Conservation (phyloP, 116 monocot genomes). For the Iris pallida region DNA sequence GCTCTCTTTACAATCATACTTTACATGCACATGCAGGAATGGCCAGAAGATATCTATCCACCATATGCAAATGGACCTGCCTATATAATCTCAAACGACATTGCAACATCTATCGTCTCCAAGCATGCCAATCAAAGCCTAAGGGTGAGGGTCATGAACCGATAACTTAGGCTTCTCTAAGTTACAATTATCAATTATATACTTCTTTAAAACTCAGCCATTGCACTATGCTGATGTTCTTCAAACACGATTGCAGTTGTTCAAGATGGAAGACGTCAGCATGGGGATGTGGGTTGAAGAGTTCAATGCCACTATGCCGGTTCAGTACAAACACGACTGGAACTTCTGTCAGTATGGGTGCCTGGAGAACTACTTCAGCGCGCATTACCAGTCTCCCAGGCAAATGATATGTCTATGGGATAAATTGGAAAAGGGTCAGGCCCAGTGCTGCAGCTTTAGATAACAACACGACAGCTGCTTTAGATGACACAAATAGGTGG, state of each 20-base stretch:
- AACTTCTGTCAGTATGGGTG: constrained; percentile 92
- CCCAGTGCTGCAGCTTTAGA: constrained; percentile 79
- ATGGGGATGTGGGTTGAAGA: constrained; percentile 97
- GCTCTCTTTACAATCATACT: not conserved
- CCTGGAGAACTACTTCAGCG: constrained; percentile 74
- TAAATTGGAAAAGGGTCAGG: constrained; percentile 46
- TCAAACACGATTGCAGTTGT: constrained; percentile 49
- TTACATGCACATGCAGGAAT: constrained; percentile 55
- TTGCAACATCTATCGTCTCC: constrained; percentile 59
- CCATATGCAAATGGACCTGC: constrained; percentile 98
- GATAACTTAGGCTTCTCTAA: no score
- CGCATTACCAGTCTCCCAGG: constrained; percentile 88
- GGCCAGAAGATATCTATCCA: constrained; percentile 88
- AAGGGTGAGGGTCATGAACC: constrained; percentile 31
- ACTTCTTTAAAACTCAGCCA: not conserved
- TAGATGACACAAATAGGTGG: no score
- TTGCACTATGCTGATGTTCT: not conserved
- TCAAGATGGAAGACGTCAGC: constrained; percentile 99
- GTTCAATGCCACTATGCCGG: constrained; percentile 48
- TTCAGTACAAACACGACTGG: constrained; percentile 82
- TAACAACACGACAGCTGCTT: constrained; percentile 1
- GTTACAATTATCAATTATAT: not conserved
- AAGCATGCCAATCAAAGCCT: constrained; percentile 64
- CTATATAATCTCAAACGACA: constrained; percentile 79
- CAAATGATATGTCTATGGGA: constrained; percentile 95